These are phyloP conservation scores for Leccinum griseonigrum DNA, from an alignment of 1,284 basidiomycete species.

Conservation along the genomic window DNA sequence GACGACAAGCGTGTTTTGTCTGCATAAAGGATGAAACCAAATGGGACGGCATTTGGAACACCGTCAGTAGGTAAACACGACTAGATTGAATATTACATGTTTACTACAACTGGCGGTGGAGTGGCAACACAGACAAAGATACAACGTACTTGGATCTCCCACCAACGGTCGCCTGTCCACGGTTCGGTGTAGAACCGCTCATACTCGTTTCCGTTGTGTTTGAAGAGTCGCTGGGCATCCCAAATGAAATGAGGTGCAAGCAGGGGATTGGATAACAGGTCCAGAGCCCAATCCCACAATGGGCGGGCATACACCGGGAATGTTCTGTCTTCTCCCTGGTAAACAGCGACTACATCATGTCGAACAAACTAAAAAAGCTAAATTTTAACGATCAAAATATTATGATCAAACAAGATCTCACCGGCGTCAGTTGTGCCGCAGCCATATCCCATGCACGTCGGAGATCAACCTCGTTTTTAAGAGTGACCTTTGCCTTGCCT, in stretches of 20 bases:
- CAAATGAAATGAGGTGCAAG: background rate
- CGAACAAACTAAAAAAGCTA: too few species aligned
- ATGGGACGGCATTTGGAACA: background rate
- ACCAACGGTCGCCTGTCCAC: background rate
- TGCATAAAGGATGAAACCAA: slow-evolving; percentile 16
- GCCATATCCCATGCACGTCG: background rate
- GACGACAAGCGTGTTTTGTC: slow-evolving; percentile 17
- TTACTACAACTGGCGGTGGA: background rate
- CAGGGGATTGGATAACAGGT: background rate
- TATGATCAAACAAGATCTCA: background rate
- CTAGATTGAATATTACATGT: background rate
- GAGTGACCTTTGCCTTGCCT: background rate
- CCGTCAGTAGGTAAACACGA: background rate
- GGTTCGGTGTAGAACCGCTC: background rate
- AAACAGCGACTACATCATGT: background rate
- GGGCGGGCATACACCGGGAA: background rate
- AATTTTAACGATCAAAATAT: too few species aligned
- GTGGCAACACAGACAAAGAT: background rate
- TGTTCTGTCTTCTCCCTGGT: background rate
- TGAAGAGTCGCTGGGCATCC: background rate
- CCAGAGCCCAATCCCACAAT: background rate
- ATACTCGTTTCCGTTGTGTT: background rate
- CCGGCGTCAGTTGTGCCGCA: background rate
- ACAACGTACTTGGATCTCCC: background rate
- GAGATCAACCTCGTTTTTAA: background rate